phyloP scores from a whole-genome alignment of 495 filamentous ascomycete species.

The Aspergillus cristatus region DNA sequence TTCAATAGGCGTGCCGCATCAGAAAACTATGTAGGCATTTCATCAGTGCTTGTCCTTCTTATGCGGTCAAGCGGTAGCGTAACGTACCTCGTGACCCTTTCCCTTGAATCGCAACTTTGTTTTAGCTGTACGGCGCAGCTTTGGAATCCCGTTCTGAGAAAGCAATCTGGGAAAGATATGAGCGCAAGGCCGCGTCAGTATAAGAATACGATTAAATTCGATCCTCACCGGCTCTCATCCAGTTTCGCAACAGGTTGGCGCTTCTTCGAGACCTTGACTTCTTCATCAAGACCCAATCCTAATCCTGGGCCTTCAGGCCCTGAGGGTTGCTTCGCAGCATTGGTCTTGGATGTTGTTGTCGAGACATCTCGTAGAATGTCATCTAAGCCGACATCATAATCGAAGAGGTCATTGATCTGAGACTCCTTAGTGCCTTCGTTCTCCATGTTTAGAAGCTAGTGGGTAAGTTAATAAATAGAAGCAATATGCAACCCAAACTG shows the following conservation, averaged over 20 bases:
- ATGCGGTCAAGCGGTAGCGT: no score
- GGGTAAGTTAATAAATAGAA: no score
- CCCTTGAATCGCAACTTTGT: slow-evolving; percentile 74
- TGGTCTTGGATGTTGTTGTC: slow-evolving; percentile 16
- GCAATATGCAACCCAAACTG: no score
- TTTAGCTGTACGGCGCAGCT: slow-evolving; percentile 60
- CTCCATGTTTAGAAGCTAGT: slow-evolving; percentile 6
- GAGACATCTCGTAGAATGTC: slow-evolving; percentile 38
- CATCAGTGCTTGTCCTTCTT: slow-evolving; percentile 1
- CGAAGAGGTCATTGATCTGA: slow-evolving; percentile 54
- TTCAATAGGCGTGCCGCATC: slow-evolving; percentile 75
- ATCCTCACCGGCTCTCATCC: slow-evolving; percentile 60
- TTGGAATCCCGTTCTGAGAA: slow-evolving; percentile 73
- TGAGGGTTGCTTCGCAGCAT: slow-evolving; percentile 18
- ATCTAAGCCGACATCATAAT: slow-evolving; percentile 56
- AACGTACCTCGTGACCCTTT: slow-evolving; percentile 79
- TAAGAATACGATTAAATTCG: neutral
- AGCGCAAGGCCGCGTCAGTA: neutral
- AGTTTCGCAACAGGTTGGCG: slow-evolving; percentile 71
- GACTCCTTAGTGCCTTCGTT: slow-evolving; percentile 7
- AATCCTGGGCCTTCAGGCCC: slow-evolving; percentile 23
- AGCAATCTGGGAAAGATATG: slow-evolving; percentile 48
- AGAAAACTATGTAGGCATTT: slow-evolving; percentile 51
- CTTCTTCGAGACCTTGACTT: slow-evolving; percentile 71
- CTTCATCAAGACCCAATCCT: slow-evolving; percentile 70